Percentiles rank a stretch among this genome's conserved stretches.
Evolutionary conservation across 306 rosid genomes (phyloP).

Genomic region (Begonia masoniana): DNA sequence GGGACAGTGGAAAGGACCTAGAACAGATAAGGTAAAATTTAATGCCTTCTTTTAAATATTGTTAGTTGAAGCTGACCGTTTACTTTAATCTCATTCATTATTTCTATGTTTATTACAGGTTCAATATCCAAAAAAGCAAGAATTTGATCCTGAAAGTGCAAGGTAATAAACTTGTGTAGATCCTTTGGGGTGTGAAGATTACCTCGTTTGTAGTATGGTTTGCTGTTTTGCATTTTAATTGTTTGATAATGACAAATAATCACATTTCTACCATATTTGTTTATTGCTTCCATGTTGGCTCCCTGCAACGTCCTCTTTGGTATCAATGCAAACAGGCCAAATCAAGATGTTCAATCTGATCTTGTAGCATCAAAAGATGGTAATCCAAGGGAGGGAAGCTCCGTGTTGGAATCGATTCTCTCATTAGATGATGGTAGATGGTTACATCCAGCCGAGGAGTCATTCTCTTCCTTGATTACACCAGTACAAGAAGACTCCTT

Average conservation of each 20-base stretch:
- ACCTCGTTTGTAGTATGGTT: slow-evolving; percentile 9
- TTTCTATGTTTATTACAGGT: slow-evolving; percentile 33
- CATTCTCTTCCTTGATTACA: slow-evolving; percentile 30
- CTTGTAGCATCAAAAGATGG: slow-evolving; percentile 49
- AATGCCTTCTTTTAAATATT: slow-evolving; percentile 1
- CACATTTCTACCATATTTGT: slow-evolving; percentile 6
- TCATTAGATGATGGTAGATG: slow-evolving; percentile 84
- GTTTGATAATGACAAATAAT: slow-evolving; percentile 3
- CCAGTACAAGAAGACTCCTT: slow-evolving; percentile 51
- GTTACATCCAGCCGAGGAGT: slow-evolving; percentile 38
- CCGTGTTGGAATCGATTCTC: slow-evolving; percentile 78
- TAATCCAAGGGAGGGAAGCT: slow-evolving; percentile 32
- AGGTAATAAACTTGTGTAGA: slow-evolving; percentile 32
- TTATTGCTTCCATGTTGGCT: slow-evolving; percentile 14
- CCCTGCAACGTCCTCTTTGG: slow-evolving; percentile 15
- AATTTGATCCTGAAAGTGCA: slow-evolving; percentile 31
- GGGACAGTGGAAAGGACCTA: slow-evolving; percentile 89
- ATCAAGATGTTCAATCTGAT: slow-evolving; percentile 57
- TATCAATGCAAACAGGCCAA: slow-evolving; percentile 38
- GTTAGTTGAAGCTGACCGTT: slow-evolving; percentile 7
- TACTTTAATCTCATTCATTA: neutral
- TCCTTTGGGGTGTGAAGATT: neutral
- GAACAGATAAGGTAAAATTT: slow-evolving; percentile 49
- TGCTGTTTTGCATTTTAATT: slow-evolving; percentile 2
- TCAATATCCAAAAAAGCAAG: slow-evolving; percentile 77